phyloP scores from a whole-genome alignment of 2,329 filamentous ascomycete genomes.

The Coniochaeta hoffmannii region DNA sequence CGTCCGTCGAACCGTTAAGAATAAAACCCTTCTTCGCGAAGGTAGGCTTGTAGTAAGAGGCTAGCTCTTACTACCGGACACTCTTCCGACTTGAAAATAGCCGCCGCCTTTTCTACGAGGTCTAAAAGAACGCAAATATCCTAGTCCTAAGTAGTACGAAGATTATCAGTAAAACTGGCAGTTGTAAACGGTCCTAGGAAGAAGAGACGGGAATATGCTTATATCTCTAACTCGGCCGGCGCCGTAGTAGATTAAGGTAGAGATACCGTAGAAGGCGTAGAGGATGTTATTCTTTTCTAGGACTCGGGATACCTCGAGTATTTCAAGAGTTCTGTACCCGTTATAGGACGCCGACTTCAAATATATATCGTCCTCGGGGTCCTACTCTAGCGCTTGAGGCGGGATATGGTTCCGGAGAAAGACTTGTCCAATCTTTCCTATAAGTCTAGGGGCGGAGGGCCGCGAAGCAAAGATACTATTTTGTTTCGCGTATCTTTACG shows the following conservation, averaged over 20 bases:
- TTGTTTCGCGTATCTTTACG: background rate
- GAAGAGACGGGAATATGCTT: constrained; percentile 2
- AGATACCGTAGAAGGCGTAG: background rate
- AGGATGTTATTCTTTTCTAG: background rate
- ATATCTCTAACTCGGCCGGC: background rate
- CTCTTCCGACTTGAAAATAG: background rate
- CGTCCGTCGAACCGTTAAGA: background rate
- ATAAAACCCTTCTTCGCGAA: constrained; percentile 4
- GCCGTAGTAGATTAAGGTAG: background rate
- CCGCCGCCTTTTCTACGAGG: background rate
- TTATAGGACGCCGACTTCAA: background rate
- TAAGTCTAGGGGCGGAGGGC: background rate
- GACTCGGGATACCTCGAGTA: background rate
- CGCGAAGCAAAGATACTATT: background rate
- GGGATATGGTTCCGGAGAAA: background rate
- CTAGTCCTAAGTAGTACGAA: background rate
- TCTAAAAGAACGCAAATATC: background rate
- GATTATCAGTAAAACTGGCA: background rate
- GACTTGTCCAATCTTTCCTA: background rate
- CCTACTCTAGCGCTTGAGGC: background rate
- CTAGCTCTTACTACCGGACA: background rate
- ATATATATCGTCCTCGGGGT: background rate
- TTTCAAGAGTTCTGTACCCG: background rate
- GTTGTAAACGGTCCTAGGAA: background rate
- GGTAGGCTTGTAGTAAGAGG: background rate